Percentiles rank a stretch among this genome's conserved stretches.
phyloP scores from a whole-genome alignment of 2,329 filamentous ascomycete genomes.

The Byssochlamys sp. region DNA sequence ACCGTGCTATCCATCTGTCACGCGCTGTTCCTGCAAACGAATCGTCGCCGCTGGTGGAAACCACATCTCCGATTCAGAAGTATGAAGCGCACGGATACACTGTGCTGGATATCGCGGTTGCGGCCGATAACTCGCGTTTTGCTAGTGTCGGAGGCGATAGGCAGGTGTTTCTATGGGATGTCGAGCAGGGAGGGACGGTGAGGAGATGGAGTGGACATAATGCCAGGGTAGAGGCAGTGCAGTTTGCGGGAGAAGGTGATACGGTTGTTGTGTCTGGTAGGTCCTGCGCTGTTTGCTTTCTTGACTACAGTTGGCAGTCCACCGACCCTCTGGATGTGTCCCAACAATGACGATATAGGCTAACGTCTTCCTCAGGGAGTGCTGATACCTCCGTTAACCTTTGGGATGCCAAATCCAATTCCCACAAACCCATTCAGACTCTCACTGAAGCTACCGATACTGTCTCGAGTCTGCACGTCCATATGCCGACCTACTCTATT shows the following conservation, averaged over 20 bases:
- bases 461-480: constrained; percentile 31
- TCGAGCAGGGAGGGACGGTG: constrained; percentile 65
- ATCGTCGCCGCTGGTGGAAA: constrained; percentile 19
- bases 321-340: not conserved
- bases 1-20: constrained; percentile 77
- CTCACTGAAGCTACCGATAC: constrained; percentile 33
- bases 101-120: constrained; percentile 69
- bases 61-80: constrained; percentile 62
- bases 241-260: constrained; percentile 68
- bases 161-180: constrained; percentile 88
- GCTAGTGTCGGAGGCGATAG: constrained; percentile 83
- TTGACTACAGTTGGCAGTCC: not conserved
- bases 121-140: constrained; percentile 70
- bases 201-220: constrained; percentile 65
- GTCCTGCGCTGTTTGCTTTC: constrained; percentile 2
- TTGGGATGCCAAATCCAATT: constrained; percentile 33
- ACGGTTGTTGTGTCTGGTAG: constrained; percentile 59
- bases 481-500: constrained; percentile 42
- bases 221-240: constrained; percentile 65
- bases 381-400: constrained; percentile 35
- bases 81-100: constrained; percentile 89
- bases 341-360: not conserved
- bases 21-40: constrained; percentile 46
- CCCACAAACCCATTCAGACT: constrained; percentile 34
- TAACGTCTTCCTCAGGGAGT: constrained; percentile 24